Base-by-base conservation (phyloP, 305 asterid species). In the Rubia peregrina region DNA sequence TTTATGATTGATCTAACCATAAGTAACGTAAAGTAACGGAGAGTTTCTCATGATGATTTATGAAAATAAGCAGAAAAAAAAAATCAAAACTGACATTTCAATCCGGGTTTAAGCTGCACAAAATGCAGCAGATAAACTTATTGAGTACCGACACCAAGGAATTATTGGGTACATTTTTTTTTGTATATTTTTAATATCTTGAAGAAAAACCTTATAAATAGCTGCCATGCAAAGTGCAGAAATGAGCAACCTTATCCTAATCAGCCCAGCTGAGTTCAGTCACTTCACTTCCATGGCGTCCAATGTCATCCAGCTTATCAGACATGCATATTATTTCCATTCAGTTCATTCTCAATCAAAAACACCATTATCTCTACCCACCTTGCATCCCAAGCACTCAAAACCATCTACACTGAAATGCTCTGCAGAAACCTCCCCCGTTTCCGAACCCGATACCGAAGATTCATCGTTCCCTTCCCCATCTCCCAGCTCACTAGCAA, bases 401-500 rank as follows among this genome's bases (percentile, higher is more conserved):
- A 70, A 74, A 36, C 77, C 49, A 30, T 72, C 74, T 72, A 22
- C 74, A n/a, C 67, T 68, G 76, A 82, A 79, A 74, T 85, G 89
- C 87, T 76, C 60, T 22, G 68, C 85, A 63, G 67, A 62, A n/a
- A 51, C 6, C 57, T 17, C 57, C 57, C 49, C 90, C 6, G 40
- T 69, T 3, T 70, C 88, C 9, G 76, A 78, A 61, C 72, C 81
- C 4, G 83, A 83, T 11, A 41, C 82, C 10, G 57, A 51, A 51
- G 57, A 51, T 16, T 51, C 57, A 13, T 83, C 80, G 2, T 80
- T 89, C 51, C 89, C 81, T 4, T 36, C 72, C 24, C 86, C 85
- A 7, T 65, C 68, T 24, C 90, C 96, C 19, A 69, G 72, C 69
- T 65, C 78, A 0, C 87, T 80, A 71, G 80, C 94, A 22, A 88